phyloP scores from a whole-genome alignment of 306 rosid genomes.

The Cucumis melo region DNA sequence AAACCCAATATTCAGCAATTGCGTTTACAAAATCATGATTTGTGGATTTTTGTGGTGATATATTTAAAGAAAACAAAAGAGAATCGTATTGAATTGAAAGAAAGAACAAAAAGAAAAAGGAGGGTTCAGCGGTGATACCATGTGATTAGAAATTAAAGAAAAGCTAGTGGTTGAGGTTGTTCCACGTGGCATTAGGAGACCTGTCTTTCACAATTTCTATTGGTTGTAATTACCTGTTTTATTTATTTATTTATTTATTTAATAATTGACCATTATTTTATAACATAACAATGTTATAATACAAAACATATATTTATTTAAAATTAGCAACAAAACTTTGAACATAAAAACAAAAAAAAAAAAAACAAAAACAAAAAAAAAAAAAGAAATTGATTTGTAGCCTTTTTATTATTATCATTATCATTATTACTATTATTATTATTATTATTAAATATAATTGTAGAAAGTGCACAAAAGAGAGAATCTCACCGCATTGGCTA shows the following conservation, averaged over 20 bases:
- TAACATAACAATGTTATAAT: not conserved
- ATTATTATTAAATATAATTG: not conserved
- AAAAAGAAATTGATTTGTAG: too few species aligned
- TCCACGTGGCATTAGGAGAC: not conserved
- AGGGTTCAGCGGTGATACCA: not conserved
- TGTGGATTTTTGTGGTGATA: too few species aligned
- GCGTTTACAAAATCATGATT: too few species aligned
- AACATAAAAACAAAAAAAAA: not conserved
- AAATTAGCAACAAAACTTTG: not conserved
- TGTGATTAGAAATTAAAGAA: not conserved
- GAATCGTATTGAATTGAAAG: too few species aligned
- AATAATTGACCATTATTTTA: not conserved
- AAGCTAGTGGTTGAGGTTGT: not conserved
- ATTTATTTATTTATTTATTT: not conserved
- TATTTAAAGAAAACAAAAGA: too few species aligned
- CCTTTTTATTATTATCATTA: too few species aligned
- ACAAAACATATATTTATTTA: not conserved
- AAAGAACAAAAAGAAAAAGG: too few species aligned
- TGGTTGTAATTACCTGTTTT: not conserved
- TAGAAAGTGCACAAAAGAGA: not conserved
- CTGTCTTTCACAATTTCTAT: not conserved
- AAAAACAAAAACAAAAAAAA: too few species aligned
- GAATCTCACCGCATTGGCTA: not conserved
- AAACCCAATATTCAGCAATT: too few species aligned
- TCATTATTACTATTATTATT: too few species aligned